A percentile compares a stretch with the other conserved stretches of the same genome.
phyloP scores from a whole-genome alignment of 257 asterid genomes.

The Vinca minor region DNA sequence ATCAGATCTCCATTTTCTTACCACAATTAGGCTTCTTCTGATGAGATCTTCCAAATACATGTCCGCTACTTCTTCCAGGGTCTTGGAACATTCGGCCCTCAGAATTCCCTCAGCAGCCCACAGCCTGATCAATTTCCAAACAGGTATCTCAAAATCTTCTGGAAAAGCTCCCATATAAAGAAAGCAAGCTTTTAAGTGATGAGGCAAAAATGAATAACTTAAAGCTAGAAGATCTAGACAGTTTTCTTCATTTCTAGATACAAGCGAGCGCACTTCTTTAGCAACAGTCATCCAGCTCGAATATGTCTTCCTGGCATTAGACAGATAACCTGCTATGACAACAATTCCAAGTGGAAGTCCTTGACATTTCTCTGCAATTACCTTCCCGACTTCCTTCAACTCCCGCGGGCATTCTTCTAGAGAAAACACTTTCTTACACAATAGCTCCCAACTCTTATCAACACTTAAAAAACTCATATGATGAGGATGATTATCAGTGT shows the following conservation, averaged over 20 bases:
- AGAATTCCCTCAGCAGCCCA: conserved; percentile 18
- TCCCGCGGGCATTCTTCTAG: conserved; percentile 19
- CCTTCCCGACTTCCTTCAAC: conserved; percentile 24
- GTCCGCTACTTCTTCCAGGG: conserved; percentile 4
- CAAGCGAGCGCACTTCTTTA: not conserved
- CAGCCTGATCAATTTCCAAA: not conserved
- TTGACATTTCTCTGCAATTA: conserved; percentile 23
- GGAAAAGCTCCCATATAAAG: conserved; percentile 18
- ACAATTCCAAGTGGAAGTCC: conserved; percentile 30
- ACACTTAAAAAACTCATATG: conserved; percentile 21
- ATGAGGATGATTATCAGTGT: conserved; percentile 18
- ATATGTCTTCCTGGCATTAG: not conserved
- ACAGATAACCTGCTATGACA: conserved; percentile 20
- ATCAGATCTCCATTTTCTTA: not conserved
- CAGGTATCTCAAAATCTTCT: not conserved
- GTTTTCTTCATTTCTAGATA: not conserved
- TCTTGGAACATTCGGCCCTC: not conserved
- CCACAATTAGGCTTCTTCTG: conserved; percentile 11
- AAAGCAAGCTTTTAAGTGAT: conserved; percentile 11
- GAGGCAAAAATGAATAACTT: conserved; percentile 16
- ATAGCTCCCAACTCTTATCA: conserved; percentile 33
- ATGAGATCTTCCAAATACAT: not conserved
- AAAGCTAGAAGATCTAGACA: not conserved
- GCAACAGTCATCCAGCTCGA: conserved; percentile 10
- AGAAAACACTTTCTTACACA: conserved; percentile 22